Evolutionary conservation across 108 stramenopile species (phyloP).

Genomic region (Cyclotella distinguenda): DNA sequence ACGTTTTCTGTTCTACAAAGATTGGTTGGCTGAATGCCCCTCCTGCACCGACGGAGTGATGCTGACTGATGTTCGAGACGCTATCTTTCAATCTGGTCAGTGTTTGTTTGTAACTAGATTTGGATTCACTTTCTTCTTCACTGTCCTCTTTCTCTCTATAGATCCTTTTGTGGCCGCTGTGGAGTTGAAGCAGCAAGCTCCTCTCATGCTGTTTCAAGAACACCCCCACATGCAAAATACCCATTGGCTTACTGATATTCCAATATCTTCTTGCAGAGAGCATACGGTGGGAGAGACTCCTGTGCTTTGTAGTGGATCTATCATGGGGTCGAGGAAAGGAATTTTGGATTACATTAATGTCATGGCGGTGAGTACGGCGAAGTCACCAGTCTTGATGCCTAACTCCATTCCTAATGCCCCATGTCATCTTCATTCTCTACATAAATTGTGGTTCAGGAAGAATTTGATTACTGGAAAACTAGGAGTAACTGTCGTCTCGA

Average conservation of each 20-base stretch:
- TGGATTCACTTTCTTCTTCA: neutral
- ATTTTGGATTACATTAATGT: slow-evolving; percentile 64
- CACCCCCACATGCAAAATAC: slow-evolving; percentile 45
- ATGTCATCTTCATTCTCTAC: neutral
- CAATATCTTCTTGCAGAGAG: slow-evolving; percentile 15
- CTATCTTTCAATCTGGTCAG: slow-evolving; percentile 52
- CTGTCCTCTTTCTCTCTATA: neutral
- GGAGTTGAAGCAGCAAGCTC: slow-evolving; percentile 34
- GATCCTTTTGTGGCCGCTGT: slow-evolving; percentile 70
- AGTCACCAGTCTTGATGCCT: too few relatives aligned
- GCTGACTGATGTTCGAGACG: slow-evolving; percentile 65
- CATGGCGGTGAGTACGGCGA: slow-evolving; percentile 55
- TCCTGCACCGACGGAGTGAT: slow-evolving; percentile 76
- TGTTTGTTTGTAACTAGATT: neutral
- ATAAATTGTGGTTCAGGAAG: slow-evolving; percentile 15
- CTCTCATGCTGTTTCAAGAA: slow-evolving; percentile 66
- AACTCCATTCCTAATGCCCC: neutral
- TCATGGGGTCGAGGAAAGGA: slow-evolving; percentile 68
- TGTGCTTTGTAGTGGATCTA: slow-evolving; percentile 74
- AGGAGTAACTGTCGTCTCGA: slow-evolving; percentile 51
- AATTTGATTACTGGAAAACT: slow-evolving; percentile 64
- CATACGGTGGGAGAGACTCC: slow-evolving; percentile 37
- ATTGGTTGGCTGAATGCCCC: slow-evolving; percentile 63
- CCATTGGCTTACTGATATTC: slow-evolving; percentile 58
- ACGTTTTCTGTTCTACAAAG: slow-evolving; percentile 59